Conservation (phyloP, 2,329 filamentous ascomycete genomes). For the Penicillium sclerotigenum region DNA sequence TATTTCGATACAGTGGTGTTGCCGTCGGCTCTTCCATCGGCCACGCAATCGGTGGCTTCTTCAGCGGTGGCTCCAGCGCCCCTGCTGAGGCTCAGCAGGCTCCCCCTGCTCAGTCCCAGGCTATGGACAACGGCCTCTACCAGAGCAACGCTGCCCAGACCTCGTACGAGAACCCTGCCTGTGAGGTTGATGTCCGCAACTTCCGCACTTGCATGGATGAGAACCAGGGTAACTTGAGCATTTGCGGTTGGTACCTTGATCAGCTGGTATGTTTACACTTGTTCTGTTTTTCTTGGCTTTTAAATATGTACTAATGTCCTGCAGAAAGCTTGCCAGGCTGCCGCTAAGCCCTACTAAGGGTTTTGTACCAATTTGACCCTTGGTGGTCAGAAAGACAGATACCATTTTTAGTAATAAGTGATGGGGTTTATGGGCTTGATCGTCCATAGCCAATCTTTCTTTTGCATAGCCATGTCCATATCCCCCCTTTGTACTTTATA, state of each 20-base stretch:
- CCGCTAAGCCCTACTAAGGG: conserved; percentile 66
- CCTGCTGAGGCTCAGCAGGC: conserved; percentile 52
- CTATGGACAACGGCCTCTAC: conserved; percentile 49
- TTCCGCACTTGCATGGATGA: conserved; percentile 98
- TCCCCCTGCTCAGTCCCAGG: conserved; percentile 53
- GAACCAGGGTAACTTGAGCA: conserved; percentile 86
- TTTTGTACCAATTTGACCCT: conserved; percentile 6
- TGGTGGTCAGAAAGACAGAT: conserved; percentile 7
- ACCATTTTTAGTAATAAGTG: conserved; percentile 8
- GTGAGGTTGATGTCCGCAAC: conserved; percentile 72
- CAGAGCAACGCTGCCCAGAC: conserved; percentile 50
- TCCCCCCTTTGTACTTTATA: conserved; percentile 26
- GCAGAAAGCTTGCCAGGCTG: conserved; percentile 77
- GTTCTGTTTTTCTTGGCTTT: neutral
- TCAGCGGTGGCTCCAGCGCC: conserved; percentile 67
- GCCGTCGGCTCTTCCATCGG: conserved; percentile 94
- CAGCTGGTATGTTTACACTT: conserved; percentile 60
- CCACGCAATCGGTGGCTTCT: conserved; percentile 87
- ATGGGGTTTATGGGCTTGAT: conserved; percentile 8
- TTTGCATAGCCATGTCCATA: conserved; percentile 21
- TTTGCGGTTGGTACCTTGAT: conserved; percentile 97
- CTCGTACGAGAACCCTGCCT: conserved; percentile 57
- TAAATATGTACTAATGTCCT: conserved; percentile 28
- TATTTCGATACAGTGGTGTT: conserved; percentile 68
- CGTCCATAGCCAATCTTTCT: conserved; percentile 4